Percentiles rank a stretch among this genome's conserved stretches.
These are phyloP conservation scores for Sinapis alba DNA, from an alignment of 441 rosid genomes.

Conservation along the genomic window DNA sequence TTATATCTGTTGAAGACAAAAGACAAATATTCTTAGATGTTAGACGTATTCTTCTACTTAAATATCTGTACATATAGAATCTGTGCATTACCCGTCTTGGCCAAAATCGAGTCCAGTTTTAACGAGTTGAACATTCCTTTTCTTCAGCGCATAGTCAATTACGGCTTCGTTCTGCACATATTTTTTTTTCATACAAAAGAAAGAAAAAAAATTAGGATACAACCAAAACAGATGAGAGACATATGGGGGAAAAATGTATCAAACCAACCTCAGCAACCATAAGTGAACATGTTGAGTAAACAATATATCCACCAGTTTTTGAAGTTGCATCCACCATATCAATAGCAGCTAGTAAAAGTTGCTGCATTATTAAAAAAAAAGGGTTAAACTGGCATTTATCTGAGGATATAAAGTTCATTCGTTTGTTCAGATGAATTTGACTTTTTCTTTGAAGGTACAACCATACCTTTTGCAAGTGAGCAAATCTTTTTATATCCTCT, in stretches of 20 bases:
- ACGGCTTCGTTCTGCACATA: slow-evolving; percentile 92
- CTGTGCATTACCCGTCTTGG: slow-evolving; percentile 63
- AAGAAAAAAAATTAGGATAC: not conserved
- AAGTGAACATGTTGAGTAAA: slow-evolving; percentile 93
- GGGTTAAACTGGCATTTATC: not conserved
- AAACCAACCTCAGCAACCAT: slow-evolving; percentile 84
- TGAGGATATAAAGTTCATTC: not conserved
- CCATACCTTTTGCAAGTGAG: slow-evolving; percentile 85
- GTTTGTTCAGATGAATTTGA: not conserved
- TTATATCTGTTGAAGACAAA: slow-evolving; percentile 49
- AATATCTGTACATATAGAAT: not conserved
- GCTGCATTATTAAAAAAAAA: slow-evolving; percentile 43
- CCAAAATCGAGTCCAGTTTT: slow-evolving; percentile 94
- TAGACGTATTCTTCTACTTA: not conserved
- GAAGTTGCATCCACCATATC: slow-evolving; percentile 95
- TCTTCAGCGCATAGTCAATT: slow-evolving; percentile 84
- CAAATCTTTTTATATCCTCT: slow-evolving; percentile 80
- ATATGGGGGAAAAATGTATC: slow-evolving; percentile 47
- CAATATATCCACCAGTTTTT: slow-evolving; percentile 86
- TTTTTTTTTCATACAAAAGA: slow-evolving; percentile 3
- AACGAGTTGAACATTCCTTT: slow-evolving; percentile 84
- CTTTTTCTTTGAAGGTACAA: not conserved
- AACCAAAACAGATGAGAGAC: not conserved
- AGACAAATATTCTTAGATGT: slow-evolving; percentile 6
- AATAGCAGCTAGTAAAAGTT: slow-evolving; percentile 89